Base-by-base conservation (phyloP, 2,329 filamentous ascomycete genomes). In the Cercospora zeae-maydis region DNA sequence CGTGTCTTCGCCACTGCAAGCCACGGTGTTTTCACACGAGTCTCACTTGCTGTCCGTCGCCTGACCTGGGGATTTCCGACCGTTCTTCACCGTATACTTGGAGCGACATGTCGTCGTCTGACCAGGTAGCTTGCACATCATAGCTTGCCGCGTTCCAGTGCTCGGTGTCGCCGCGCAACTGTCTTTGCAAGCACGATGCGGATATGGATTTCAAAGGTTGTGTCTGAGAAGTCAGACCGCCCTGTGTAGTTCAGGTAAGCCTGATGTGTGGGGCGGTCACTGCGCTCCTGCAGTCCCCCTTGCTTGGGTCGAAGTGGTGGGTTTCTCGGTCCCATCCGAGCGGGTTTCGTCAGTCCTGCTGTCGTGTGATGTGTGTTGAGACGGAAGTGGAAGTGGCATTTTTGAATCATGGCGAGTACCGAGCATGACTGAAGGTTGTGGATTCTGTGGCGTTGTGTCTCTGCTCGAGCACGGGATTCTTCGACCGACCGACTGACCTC, bases 181-280 rank as follows among this genome's bases (percentile, higher is more conserved):
- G 11, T 24, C 9, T 33, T 33, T 8, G 33, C 33, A 34, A 54
- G 51, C 30, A 10, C n/a, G 19, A 34, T 33, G 30, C 16, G 30
- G 30, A 7, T 19, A 10, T 10, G 10, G 3, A 39, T 56, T 42
- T 34, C 53, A 56, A 56, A 56, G 42, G 34, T 37, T 13, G 39
- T 56, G 31, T 30, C 11, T 24, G 33, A 56, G 34, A 56, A 24
- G 52, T 24, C 14, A 56, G 53, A 56, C 33, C 33, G 33, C 34
- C 34, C 31, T 56, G 19, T 56, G 53, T 56, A 21, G 53, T 56
- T 21, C 19, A 56, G 30, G 21, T 56, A 56, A 56, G 53, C 53
- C 31, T 39, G 16, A 14, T 56, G 31, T 16, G 24, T 34, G 31
- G 31, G 16, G n/a, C n/a, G n/a, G n/a, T n/a, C n/a, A n/a, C n/a